Base-by-base conservation (phyloP, 2,329 filamentous ascomycete genomes). In the Escovopsis sp. region DNA sequence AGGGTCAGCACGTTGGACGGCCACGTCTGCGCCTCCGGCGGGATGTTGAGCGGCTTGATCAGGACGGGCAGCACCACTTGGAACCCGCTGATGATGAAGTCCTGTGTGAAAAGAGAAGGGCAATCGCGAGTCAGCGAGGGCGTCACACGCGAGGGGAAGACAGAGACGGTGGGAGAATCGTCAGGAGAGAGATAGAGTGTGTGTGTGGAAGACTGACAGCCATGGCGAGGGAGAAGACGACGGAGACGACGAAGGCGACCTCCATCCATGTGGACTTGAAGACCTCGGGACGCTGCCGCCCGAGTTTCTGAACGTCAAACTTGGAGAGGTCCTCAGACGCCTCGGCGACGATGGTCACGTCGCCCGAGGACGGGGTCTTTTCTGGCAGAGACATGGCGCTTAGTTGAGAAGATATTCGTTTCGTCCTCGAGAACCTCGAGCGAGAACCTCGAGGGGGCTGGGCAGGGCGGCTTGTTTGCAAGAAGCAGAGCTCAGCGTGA, bases 41-140 rank as follows among this genome's bases (percentile, higher is more conserved):
- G 72, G 32, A 87, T 84, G 33, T 73, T 41, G 7, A 87, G 63
- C 4, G 72, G 64, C 27, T 56, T 50, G 19, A 72, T 62, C 11
- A 88, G 55, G 0, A 70, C 71, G 1, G 81, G 81, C 1, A 85
- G 57, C 18, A 86, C 69, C 44, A 79, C 76, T 33, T 66, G 68
- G 50, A 85, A 87, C 13, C 82, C 81, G 35, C 76, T 79, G 28
- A 86, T 69, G 50, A 78, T 76, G 53, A 77, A 85, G 53, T 84
- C 79, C 64, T 72, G 27, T 19, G 17, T 30, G 27, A 29, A 26
- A 31, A 21, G 9, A 21, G 9, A 21, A 23, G 11, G 21, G n/a
- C n/a, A 23, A 23, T 4, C 6, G 21, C 8, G 8, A 8, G 8
- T 23, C 11, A 23, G 21, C 21, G 21, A 23, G 8, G 21, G 8